Conservation (phyloP, 2,329 filamentous ascomycete species). For the Coniosporium tulheliwenetii region DNA sequence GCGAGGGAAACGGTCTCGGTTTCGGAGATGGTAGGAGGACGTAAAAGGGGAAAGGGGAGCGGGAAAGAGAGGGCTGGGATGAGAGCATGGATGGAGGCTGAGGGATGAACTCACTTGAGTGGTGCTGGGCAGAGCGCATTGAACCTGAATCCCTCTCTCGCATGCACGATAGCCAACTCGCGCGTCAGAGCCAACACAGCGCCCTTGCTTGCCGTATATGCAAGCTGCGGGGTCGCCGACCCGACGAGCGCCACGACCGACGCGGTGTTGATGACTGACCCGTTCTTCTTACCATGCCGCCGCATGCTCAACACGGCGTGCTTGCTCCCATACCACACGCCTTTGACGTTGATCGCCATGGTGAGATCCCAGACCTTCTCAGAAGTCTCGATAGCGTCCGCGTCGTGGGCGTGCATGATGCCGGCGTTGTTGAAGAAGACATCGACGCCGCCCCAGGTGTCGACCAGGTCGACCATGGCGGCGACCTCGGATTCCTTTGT, state of each 20-base stretch:
- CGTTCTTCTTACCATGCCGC: conserved; percentile 61
- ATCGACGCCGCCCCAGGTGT: conserved; percentile 76
- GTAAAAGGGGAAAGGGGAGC: no score
- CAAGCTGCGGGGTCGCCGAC: conserved; percentile 73
- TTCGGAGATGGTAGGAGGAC: no score
- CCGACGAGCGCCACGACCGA: conserved; percentile 79
- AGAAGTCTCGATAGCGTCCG: conserved; percentile 58
- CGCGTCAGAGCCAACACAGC: conserved; percentile 81
- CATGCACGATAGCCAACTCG: conserved; percentile 83
- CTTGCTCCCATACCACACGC: conserved; percentile 93
- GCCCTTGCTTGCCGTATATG: conserved; percentile 89
- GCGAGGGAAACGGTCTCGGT: neutral
- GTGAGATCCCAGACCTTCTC: conserved; percentile 92
- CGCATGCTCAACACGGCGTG: conserved; percentile 74
- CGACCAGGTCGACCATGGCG: conserved; percentile 56
- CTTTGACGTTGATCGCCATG: conserved; percentile 91
- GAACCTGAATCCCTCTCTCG: conserved; percentile 77
- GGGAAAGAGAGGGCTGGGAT: conserved; percentile 1
- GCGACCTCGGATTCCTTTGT: conserved; percentile 71
- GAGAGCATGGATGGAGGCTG: conserved; percentile 5
- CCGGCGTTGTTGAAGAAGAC: conserved; percentile 96
- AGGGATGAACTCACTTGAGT: conserved; percentile 45
- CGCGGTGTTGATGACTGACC: conserved; percentile 83
- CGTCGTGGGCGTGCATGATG: conserved; percentile 72
- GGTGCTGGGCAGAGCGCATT: conserved; percentile 84